Conservation (phyloP, 306 rosid genomes). For the Arachis stenosperma region DNA sequence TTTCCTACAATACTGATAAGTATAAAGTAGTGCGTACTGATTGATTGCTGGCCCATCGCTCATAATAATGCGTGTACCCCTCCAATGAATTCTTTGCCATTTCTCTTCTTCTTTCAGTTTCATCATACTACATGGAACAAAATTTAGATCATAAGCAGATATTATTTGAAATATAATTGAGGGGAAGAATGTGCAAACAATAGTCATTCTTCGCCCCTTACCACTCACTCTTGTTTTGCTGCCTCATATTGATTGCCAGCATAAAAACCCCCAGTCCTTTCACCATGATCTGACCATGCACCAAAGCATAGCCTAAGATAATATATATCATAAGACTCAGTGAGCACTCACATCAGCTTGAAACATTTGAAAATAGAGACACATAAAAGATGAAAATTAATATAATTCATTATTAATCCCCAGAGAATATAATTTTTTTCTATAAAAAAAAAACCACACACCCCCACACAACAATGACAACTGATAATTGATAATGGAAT, state of each 20-base stretch:
- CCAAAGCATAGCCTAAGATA: slow-evolving; percentile 81
- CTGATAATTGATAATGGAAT: background rate
- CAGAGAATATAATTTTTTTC: background rate
- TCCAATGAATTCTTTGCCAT: slow-evolving; percentile 99
- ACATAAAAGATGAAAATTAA: slow-evolving; percentile 13
- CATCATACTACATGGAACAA: slow-evolving; percentile 56
- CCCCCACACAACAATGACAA: background rate
- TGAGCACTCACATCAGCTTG: slow-evolving; percentile 6
- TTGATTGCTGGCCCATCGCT: slow-evolving; percentile 99
- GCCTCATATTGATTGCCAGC: slow-evolving; percentile 70
- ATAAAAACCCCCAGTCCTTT: slow-evolving; percentile 70
- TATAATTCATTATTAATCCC: background rate
- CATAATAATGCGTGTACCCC: slow-evolving; percentile 97
- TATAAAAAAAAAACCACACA: background rate
- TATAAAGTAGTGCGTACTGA: slow-evolving; percentile 56
- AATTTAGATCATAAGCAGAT: slow-evolving; percentile 33
- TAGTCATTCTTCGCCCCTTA: slow-evolving; percentile 36
- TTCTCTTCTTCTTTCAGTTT: slow-evolving; percentile 90
- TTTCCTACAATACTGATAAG: slow-evolving; percentile 26
- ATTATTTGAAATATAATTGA: slow-evolving; percentile 21
- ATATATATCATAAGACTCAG: slow-evolving; percentile 28
- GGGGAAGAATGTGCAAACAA: background rate
- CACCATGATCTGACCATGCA: slow-evolving; percentile 74
- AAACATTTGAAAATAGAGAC: slow-evolving; percentile 22
- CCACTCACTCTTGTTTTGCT: slow-evolving; percentile 72